A percentile compares a stretch with the other conserved stretches of the same genome.
These are phyloP conservation scores for Baorangia bicolor DNA, from an alignment of 768 basidiomycete species.

Conservation along the genomic window DNA sequence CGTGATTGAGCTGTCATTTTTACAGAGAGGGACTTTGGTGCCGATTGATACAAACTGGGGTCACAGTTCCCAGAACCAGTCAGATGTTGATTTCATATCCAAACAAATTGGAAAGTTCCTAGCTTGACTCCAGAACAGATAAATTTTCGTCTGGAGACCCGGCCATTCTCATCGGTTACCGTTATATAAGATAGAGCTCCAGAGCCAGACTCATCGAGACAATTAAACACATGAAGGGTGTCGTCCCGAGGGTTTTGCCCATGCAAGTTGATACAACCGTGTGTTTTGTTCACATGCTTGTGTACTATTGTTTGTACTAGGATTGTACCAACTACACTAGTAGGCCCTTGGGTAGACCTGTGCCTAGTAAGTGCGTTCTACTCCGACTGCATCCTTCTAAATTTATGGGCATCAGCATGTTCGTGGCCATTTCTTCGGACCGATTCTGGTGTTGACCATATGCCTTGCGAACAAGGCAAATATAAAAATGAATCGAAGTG, in stretches of 20 bases:
- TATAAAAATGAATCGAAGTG: slow-evolving; percentile 2
- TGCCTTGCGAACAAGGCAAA: not conserved
- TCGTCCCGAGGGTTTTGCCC: too few relatives aligned
- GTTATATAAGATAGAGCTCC: not conserved
- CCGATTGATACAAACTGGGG: slow-evolving; percentile 39
- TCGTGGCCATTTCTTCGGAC: not conserved
- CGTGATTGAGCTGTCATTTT: slow-evolving; percentile 41
- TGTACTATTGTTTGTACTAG: too few relatives aligned
- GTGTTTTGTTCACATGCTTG: too few relatives aligned
- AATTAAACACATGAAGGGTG: not conserved
- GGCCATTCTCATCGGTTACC: not conserved
- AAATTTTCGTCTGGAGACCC: not conserved
- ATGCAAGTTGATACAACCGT: too few relatives aligned
- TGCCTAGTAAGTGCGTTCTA: not conserved
- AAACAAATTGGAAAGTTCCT: slow-evolving; percentile 14
- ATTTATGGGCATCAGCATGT: not conserved
- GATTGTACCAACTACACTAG: too few relatives aligned
- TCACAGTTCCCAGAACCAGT: slow-evolving; percentile 8
- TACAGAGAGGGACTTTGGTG: slow-evolving; percentile 43
- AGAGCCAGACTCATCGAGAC: not conserved
- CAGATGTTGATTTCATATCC: slow-evolving; percentile 10
- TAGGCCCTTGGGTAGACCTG: too few relatives aligned
- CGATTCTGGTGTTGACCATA: not conserved
- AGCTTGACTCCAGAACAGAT: not conserved
- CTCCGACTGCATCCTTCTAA: not conserved